phyloP scores from a whole-genome alignment of 1,284 basidiomycete genomes.

The Trametes versicolor region DNA sequence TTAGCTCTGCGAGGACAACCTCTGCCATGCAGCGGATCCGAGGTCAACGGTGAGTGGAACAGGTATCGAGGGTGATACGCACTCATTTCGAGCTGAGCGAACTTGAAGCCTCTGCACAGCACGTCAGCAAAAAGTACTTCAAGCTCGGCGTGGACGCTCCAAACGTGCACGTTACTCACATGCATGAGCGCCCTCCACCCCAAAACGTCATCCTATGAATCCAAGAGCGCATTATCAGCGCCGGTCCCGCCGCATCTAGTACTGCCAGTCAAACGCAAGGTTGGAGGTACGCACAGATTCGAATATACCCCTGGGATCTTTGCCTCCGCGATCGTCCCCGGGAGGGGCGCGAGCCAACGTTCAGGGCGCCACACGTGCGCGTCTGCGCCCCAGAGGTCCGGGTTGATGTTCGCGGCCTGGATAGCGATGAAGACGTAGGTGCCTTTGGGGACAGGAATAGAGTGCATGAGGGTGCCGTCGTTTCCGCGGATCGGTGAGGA shows the following conservation, averaged over 20 bases:
- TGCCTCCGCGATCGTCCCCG: constrained; percentile 28
- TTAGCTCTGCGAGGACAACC: constrained; percentile 23
- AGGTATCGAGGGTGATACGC: constrained; percentile 17
- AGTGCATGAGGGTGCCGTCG: constrained; percentile 46
- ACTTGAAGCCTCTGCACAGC: constrained; percentile 42
- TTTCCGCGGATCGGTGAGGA: constrained; percentile 31
- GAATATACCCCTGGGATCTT: constrained; percentile 36
- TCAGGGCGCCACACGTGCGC: constrained; percentile 56
- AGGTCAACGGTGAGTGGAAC: not conserved
- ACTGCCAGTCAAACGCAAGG: not conserved
- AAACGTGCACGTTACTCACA: constrained; percentile 33
- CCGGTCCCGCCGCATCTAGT: not conserved
- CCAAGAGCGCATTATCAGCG: not conserved
- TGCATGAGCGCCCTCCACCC: constrained; percentile 45
- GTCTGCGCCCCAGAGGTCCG: constrained; percentile 64
- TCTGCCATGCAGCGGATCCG: constrained; percentile 1
- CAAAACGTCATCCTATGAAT: constrained; percentile 45
- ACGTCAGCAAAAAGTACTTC: not conserved
- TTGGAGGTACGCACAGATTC: constrained; percentile 30
- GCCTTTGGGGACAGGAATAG: constrained; percentile 53
- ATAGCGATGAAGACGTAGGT: constrained; percentile 58
- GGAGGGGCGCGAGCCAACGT: constrained; percentile 40
- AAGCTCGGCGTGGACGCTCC: not conserved
- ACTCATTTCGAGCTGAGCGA: constrained; percentile 48
- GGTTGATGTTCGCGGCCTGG: constrained; percentile 53